phyloP scores from a whole-genome alignment of 2,329 filamentous ascomycete genomes.

The Lachnellula arida region DNA sequence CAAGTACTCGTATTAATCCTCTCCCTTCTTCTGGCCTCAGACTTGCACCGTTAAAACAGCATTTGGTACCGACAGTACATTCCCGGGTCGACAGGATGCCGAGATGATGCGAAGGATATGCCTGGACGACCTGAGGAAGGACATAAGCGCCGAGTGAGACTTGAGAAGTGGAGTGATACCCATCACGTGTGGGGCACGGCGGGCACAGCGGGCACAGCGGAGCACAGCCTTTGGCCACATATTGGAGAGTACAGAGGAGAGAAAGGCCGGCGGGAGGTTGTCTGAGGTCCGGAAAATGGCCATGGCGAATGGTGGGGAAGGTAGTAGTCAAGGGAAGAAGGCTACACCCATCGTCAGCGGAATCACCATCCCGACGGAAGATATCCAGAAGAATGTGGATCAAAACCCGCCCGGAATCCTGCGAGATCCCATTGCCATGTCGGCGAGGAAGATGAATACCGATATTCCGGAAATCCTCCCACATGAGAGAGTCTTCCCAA shows the following conservation, averaged over 20 bases:
- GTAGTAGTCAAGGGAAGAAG: neutral
- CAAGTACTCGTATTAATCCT: neutral
- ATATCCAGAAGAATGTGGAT: conserved; percentile 1
- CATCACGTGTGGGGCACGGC: neutral
- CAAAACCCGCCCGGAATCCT: conserved; percentile 20
- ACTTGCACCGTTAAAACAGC: neutral
- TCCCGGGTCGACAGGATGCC: neutral
- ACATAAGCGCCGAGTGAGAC: neutral
- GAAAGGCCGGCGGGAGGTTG: neutral
- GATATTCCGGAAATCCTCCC: conserved; percentile 34
- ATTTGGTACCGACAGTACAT: neutral
- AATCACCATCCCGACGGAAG: conserved; percentile 4
- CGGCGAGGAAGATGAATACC: conserved; percentile 23
- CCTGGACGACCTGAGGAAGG: neutral
- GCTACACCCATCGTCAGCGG: neutral
- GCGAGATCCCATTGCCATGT: conserved; percentile 5
- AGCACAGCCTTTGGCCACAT: neutral
- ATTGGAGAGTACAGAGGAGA: neutral
- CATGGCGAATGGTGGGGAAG: neutral
- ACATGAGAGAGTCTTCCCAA: conserved; percentile 53
- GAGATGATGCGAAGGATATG: neutral
- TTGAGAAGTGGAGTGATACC: neutral
- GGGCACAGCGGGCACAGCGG: neutral
- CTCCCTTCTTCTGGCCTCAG: neutral
- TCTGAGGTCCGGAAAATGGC: neutral